phyloP scores from a whole-genome alignment of 2,329 filamentous ascomycete genomes.

The Cladosporium sp. region DNA sequence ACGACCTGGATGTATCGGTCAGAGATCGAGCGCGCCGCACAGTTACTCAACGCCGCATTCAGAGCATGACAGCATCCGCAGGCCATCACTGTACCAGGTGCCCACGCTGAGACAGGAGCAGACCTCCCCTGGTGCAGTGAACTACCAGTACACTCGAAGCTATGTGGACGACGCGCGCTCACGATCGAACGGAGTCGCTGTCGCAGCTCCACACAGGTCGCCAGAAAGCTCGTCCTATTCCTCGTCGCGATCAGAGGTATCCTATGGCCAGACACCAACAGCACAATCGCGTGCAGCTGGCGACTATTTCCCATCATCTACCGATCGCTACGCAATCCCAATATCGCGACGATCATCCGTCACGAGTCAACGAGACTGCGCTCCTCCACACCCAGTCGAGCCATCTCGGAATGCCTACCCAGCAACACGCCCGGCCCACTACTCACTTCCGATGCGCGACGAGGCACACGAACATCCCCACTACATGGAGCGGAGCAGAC shows the following conservation, averaged over 20 bases:
- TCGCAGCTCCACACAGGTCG: neutral
- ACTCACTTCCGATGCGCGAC: constrained; percentile 12
- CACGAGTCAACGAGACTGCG: constrained; percentile 26
- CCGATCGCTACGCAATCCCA: constrained; percentile 14
- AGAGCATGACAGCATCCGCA: neutral
- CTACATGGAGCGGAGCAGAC: constrained; percentile 1
- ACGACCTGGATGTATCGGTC: neutral
- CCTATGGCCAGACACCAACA: neutral
- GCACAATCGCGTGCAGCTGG: neutral
- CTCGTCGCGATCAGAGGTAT: neutral
- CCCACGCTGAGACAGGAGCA: neutral
- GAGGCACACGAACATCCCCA: neutral
- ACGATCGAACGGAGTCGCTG: neutral
- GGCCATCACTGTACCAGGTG: neutral
- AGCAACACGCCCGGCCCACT: neutral
- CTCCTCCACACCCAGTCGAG: constrained; percentile 19
- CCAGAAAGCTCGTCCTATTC: neutral
- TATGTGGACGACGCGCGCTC: neutral
- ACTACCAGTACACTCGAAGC: constrained; percentile 13
- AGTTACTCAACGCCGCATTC: neutral
- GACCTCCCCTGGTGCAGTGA: neutral
- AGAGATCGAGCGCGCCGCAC: neutral
- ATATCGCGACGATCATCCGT: constrained; percentile 26
- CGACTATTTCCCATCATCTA: constrained; percentile 9
- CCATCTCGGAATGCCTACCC: constrained; percentile 19